A percentile compares a stretch with the other conserved stretches of the same genome.
phyloP scores from a whole-genome alignment of 495 filamentous ascomycete genomes.

The Penicillium soppii region DNA sequence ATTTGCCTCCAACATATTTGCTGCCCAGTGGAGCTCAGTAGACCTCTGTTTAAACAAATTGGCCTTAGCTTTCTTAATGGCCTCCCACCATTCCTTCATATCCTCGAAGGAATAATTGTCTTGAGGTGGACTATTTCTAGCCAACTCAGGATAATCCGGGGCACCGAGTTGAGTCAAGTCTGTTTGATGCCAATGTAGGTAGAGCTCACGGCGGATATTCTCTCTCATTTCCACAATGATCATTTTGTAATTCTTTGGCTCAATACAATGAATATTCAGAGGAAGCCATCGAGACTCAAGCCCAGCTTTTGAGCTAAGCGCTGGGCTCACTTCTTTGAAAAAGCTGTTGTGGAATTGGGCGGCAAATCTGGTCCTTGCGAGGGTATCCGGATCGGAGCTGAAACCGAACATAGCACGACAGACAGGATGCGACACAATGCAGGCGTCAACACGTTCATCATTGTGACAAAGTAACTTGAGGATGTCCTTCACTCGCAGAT shows the following conservation, averaged over 20 bases:
- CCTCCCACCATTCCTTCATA: conserved; percentile 6
- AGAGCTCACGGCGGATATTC: background rate
- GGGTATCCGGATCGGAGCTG: background rate
- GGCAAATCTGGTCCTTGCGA: background rate
- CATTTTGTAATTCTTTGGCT: background rate
- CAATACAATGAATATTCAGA: background rate
- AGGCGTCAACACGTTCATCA: background rate
- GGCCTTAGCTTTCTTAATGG: conserved; percentile 5
- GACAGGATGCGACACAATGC: conserved; percentile 9
- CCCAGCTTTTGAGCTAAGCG: background rate
- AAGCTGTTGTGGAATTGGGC: background rate
- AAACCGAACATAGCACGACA: conserved; percentile 2
- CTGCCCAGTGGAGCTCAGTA: conserved; percentile 10
- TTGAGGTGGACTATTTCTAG: background rate
- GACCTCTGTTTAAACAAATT: conserved; percentile 1
- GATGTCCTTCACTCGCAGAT: conserved; percentile 21
- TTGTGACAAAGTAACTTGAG: conserved; percentile 13
- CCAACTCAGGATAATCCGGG: background rate
- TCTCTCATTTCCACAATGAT: background rate
- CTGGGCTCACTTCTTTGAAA: background rate
- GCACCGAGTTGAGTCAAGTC: conserved; percentile 2
- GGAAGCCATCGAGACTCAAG: background rate
- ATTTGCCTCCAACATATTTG: conserved; percentile 17
- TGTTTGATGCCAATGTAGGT: background rate
- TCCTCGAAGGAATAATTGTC: conserved; percentile 1